Evolutionary conservation across 192 early-diverging fungal genomes (phyloP), one percentile per base, ranked within the genome.

Genomic region (Jimgerdemannia flammicorona): DNA sequence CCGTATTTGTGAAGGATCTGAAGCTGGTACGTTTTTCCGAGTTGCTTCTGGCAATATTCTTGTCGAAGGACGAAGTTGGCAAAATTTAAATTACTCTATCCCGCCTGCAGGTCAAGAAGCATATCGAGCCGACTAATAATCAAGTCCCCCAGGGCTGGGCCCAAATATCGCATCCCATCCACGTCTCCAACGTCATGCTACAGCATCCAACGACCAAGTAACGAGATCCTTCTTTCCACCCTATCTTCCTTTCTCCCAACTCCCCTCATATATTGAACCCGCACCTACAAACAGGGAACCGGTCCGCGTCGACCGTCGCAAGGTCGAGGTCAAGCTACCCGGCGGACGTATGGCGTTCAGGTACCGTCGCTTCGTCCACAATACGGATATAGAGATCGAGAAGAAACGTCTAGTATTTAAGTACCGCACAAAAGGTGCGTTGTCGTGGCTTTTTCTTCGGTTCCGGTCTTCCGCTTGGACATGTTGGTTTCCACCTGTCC

Each of bases 101-200:
- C 10, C 54, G 70, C 64, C 6, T 66, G 44, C 66, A 81, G 80
- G 71, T 75, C 63, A 83, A 83, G 70, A 83, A 83, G 40, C 81
- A 83, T 83, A 9, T 75, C 77, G 63, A 77, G 74, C 49, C 81
- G 79, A 63, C 78, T 75, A 8, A 71, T 68, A 29, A 29, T 29
- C 29, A 29, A 20, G 81, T 78, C 10, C 81, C 81, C 64, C 78
- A 83, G 40, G 81, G 81, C 66, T 79, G 77, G 40, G 72, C 79
- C 70, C 64, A 78, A 73, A 76, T 74, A 71, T 72, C 81, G 64
- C 72, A 71, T 74, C 75, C 84, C 54, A 85, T 85, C 72, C 84
- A 85, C 74, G 59, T 84, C 59, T 84, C 84, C 18, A 85, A 85
- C 74, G 80, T 85, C 44, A 79, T 81, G 78, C 78, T 84, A 19